Evolutionary conservation across 73 alveolate species (phyloP).

Genomic region (Stentor roeselii): DNA sequence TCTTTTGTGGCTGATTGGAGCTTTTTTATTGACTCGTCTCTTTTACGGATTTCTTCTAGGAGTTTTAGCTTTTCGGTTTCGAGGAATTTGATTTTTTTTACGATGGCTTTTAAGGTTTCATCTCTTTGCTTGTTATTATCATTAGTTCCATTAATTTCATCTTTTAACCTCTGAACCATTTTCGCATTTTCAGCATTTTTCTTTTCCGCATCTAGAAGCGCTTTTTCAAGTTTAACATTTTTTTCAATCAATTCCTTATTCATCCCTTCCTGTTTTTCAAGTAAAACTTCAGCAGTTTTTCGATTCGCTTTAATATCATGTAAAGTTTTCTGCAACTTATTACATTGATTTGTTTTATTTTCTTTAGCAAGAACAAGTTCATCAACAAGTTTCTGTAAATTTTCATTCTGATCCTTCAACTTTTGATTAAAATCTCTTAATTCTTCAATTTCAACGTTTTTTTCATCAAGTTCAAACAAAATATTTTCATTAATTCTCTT

Average conservation of each 20-base stretch:
- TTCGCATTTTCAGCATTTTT: not conserved
- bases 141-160: not conserved
- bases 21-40: not conserved
- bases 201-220: not conserved
- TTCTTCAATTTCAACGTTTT: not conserved
- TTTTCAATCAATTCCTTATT: constrained; percentile 4
- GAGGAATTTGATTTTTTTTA: not conserved
- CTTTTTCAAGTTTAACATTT: not conserved
- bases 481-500: not conserved
- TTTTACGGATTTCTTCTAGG: not conserved
- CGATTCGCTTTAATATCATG: not conserved
- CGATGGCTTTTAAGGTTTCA: not conserved
- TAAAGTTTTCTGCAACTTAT: not conserved
- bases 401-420: too few relatives aligned
- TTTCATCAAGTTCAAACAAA: not conserved
- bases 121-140: constrained; percentile 10
- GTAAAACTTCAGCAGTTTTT: constrained; percentile 13
- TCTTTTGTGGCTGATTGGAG: not conserved
- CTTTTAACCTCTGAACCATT: not conserved
- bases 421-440: not conserved
- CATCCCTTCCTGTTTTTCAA: not conserved
- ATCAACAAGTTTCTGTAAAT: too few relatives aligned
- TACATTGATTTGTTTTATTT: not conserved
- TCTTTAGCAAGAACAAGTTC: too few relatives aligned
- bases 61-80: not conserved